Percentiles rank a stretch among this genome's conserved stretches.
phyloP scores from a whole-genome alignment of 495 filamentous ascomycete species.

The Neurospora cerealis region DNA sequence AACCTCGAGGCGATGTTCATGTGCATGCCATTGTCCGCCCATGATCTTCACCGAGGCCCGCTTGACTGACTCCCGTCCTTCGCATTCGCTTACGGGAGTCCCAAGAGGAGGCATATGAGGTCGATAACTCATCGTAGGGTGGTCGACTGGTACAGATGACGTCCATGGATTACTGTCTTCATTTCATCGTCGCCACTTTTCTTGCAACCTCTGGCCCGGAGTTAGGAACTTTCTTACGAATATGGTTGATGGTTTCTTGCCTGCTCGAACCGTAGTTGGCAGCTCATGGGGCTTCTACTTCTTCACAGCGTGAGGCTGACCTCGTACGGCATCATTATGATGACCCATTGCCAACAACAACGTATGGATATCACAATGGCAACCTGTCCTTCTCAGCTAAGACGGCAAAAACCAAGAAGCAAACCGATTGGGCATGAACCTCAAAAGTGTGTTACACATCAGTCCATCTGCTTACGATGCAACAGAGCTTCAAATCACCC shows the following conservation, averaged over 20 bases:
- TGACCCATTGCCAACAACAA: not conserved
- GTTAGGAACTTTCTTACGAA: not conserved
- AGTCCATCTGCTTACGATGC: not conserved
- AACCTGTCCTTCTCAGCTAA: not conserved
- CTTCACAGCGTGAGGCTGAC: not conserved
- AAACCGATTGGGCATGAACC: not conserved
- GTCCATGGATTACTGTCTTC: not conserved
- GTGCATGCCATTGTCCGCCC: not conserved
- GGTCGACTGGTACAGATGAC: not conserved
- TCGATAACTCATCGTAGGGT: not conserved
- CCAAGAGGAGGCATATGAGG: not conserved
- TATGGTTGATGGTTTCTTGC: not conserved
- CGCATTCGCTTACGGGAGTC: not conserved
- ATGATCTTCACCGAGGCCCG: too few species aligned
- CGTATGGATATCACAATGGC: not conserved
- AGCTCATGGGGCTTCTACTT: not conserved
- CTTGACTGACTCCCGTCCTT: not conserved
- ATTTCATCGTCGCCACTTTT: not conserved
- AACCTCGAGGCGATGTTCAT: not conserved
- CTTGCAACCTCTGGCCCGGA: not conserved
- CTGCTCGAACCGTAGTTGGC: not conserved
- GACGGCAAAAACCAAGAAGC: not conserved
- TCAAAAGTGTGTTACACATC: not conserved
- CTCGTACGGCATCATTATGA: not conserved
- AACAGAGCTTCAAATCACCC: not conserved